Percentiles rank a stretch among this genome's conserved stretches.
These are phyloP conservation scores for Claviceps capensis DNA, from an alignment of 2,329 filamentous ascomycete genomes.

Conservation along the genomic window DNA sequence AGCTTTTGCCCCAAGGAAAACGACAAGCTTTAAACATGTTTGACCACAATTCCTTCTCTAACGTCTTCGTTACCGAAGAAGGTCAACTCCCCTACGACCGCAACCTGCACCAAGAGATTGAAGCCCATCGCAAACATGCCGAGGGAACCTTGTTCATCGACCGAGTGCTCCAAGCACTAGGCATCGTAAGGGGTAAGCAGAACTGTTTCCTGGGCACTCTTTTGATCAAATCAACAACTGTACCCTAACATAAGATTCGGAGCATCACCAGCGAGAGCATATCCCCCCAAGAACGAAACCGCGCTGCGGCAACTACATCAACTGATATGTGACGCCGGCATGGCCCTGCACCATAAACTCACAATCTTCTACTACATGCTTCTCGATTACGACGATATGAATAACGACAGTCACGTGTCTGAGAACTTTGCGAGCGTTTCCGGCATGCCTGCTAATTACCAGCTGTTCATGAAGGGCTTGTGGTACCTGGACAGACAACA, in stretches of 20 bases:
- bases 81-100: slow-evolving; percentile 49
- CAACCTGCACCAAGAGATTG: slow-evolving; percentile 46
- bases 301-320: slow-evolving; percentile 57
- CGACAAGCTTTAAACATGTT: slow-evolving; percentile 31
- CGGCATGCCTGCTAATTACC: slow-evolving; percentile 61
- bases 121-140: slow-evolving; percentile 51
- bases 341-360: slow-evolving; percentile 64
- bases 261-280: slow-evolving; percentile 38
- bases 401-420: slow-evolving; percentile 36
- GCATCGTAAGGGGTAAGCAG: slow-evolving; percentile 50
- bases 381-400: slow-evolving; percentile 52
- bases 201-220: background rate
- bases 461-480: slow-evolving; percentile 67
- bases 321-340: slow-evolving; percentile 49
- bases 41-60: slow-evolving; percentile 52
- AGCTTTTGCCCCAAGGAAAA: background rate
- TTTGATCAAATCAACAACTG: background rate
- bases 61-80: slow-evolving; percentile 47
- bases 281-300: slow-evolving; percentile 59
- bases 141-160: slow-evolving; percentile 68
- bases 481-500: slow-evolving; percentile 67
- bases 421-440: slow-evolving; percentile 45
- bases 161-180: slow-evolving; percentile 55
- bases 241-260: background rate
- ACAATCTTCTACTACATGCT: slow-evolving; percentile 75